Evolutionary conservation across 139 green algal genomes (phyloP).

Genomic region (Monoraphidium neglectum): DNA sequence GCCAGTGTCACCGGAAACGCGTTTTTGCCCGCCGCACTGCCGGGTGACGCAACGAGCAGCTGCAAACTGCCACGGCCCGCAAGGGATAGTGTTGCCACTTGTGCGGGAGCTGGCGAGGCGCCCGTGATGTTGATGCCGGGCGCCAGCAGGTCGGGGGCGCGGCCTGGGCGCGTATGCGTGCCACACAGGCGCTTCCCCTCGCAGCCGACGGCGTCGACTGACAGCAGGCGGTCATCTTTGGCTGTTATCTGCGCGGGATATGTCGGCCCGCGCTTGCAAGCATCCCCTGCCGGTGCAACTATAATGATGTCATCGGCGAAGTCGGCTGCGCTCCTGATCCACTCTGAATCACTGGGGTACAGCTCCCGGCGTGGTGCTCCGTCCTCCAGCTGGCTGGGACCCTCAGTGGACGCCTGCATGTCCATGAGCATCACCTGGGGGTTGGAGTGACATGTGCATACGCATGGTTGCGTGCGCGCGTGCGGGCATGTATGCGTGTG

Average conservation of each 20-base stretch:
- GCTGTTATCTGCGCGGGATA: not conserved
- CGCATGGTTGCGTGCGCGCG: too few relatives aligned
- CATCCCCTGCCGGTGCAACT: constrained; percentile 16
- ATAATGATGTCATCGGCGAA: not conserved
- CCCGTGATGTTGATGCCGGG: not conserved
- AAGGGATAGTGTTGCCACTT: too few relatives aligned
- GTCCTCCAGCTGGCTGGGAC: not conserved
- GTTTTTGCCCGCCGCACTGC: too few relatives aligned
- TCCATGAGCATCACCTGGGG: constrained; percentile 25
- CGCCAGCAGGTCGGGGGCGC: constrained; percentile 16
- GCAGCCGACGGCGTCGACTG: constrained; percentile 5
- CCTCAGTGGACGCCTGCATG: not conserved
- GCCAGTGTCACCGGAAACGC: too few relatives aligned
- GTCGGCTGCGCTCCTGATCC: not conserved
- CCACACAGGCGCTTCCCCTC: not conserved
- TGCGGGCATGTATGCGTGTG: too few relatives aligned
- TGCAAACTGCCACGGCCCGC: too few relatives aligned
- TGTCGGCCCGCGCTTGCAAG: not conserved
- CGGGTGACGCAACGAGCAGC: too few relatives aligned
- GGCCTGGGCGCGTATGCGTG: not conserved
- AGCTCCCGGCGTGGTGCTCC: not conserved
- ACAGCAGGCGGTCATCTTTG: not conserved
- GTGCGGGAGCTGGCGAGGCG: too few relatives aligned
- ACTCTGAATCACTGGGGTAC: not conserved
- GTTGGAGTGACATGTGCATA: too few relatives aligned